These are phyloP conservation scores for Euptelea pleiosperma DNA, from an alignment of 164 flowering plant species.

Conservation along the genomic window DNA sequence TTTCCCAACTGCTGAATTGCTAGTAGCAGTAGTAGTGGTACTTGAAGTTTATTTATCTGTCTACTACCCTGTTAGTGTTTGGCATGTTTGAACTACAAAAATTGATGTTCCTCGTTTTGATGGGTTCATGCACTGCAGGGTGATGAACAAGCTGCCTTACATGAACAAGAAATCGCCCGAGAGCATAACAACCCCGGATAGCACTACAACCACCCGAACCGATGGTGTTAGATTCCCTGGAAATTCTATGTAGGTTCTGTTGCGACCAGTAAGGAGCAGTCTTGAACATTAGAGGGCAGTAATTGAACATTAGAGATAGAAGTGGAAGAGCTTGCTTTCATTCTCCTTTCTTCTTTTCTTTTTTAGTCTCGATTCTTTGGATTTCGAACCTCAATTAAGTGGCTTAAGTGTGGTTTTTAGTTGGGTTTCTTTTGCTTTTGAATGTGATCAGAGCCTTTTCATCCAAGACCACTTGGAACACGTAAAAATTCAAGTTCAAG, in stretches of 20 bases:
- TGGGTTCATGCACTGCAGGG: constrained; percentile 26
- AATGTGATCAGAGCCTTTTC: constrained; percentile 16
- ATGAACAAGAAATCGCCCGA: constrained; percentile 31
- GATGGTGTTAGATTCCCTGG: constrained; percentile 16
- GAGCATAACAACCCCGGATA: constrained; percentile 11
- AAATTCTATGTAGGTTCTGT: constrained; percentile 9
- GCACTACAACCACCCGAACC: no score
- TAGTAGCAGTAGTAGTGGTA: no score
- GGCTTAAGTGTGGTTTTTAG: not conserved
- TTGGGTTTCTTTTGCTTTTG: constrained; percentile 1
- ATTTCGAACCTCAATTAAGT: constrained; percentile 6
- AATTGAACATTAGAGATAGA: constrained; percentile 14
- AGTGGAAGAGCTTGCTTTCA: constrained; percentile 5
- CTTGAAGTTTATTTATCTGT: no score
- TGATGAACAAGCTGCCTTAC: constrained; percentile 40
- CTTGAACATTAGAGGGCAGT: constrained; percentile 7
- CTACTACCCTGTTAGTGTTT: no score
- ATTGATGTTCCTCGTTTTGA: no score
- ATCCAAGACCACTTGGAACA: constrained; percentile 14
- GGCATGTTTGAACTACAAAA: no score
- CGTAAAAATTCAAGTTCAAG: constrained; percentile 13
- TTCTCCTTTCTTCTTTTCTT: no score
- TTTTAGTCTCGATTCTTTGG: constrained; percentile 9
- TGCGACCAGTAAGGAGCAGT: constrained; percentile 12
- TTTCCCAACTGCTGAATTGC: no score